These are phyloP conservation scores for Ophiocordyceps camponoti-leonardi DNA, from an alignment of 2,329 filamentous ascomycete species.

Conservation along the genomic window DNA sequence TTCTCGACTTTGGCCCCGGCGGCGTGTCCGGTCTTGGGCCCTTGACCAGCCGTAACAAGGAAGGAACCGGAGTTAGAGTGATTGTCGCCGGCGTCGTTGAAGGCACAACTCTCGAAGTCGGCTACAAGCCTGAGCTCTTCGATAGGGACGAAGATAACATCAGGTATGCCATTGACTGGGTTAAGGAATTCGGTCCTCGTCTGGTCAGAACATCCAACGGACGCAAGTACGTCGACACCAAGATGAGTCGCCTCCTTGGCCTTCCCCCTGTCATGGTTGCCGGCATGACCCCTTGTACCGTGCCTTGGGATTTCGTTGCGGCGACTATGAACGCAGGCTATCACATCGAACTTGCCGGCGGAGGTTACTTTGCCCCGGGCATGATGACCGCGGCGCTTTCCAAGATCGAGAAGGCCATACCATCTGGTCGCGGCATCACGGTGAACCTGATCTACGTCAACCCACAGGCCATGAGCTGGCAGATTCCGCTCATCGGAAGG, in stretches of 20 bases:
- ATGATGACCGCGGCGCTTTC: conserved; percentile 66
- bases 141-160: conserved; percentile 91
- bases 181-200: conserved; percentile 89
- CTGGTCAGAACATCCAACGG: conserved; percentile 80
- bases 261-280: conserved; percentile 79
- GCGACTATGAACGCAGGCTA: conserved; percentile 93
- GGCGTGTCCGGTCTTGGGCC: conserved; percentile 93
- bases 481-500: conserved; percentile 68
- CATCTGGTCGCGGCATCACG: conserved; percentile 71
- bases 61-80: conserved; percentile 90
- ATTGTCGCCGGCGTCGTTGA: conserved; percentile 90
- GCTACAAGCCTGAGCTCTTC: conserved; percentile 96
- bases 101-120: conserved; percentile 76
- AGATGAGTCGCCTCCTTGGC: conserved; percentile 78
- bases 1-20: conserved; percentile 91
- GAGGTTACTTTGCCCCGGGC: conserved; percentile 73
- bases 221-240: conserved; percentile 86
- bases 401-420: conserved; percentile 74
- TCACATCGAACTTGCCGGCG: conserved; percentile 77
- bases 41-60: conserved; percentile 96
- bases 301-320: conserved; percentile 81
- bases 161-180: conserved; percentile 92
- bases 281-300: conserved; percentile 84
- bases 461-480: conserved; percentile 79
- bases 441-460: conserved; percentile 87